Percentiles rank a stretch among this genome's conserved stretches.
These are phyloP conservation scores for Leccinum griseonigrum DNA, from an alignment of 1,284 basidiomycete genomes.

Conservation along the genomic window DNA sequence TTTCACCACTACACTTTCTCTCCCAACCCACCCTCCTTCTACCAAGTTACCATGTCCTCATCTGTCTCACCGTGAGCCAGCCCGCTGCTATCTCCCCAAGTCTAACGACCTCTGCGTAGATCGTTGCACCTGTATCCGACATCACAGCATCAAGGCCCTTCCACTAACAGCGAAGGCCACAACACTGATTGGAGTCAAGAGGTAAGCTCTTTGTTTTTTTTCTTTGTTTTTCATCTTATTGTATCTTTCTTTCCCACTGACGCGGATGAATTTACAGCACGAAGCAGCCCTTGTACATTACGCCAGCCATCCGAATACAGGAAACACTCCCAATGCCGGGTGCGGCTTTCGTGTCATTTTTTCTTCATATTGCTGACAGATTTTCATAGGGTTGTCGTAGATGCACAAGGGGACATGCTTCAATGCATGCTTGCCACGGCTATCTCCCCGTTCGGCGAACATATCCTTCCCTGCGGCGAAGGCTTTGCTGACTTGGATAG, in stretches of 20 bases:
- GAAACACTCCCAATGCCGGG: background rate
- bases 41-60: background rate
- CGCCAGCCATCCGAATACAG: background rate
- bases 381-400: background rate
- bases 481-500: background rate
- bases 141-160: background rate
- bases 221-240: too few species aligned
- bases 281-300: background rate
- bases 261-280: constrained; percentile 8
- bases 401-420: background rate
- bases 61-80: background rate
- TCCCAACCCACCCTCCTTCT: accelerated
- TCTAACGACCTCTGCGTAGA: background rate
- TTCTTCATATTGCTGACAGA: background rate
- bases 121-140: background rate
- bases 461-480: background rate
- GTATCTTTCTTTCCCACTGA: background rate
- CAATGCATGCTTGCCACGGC: background rate
- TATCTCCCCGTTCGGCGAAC: background rate
- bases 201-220: background rate
- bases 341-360: background rate
- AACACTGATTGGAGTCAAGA: background rate
- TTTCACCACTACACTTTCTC: accelerated
- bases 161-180: background rate
- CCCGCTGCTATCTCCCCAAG: accelerated